Conservation (phyloP, 192 early-diverging fungal species). For the Coemansia sp. region DNA sequence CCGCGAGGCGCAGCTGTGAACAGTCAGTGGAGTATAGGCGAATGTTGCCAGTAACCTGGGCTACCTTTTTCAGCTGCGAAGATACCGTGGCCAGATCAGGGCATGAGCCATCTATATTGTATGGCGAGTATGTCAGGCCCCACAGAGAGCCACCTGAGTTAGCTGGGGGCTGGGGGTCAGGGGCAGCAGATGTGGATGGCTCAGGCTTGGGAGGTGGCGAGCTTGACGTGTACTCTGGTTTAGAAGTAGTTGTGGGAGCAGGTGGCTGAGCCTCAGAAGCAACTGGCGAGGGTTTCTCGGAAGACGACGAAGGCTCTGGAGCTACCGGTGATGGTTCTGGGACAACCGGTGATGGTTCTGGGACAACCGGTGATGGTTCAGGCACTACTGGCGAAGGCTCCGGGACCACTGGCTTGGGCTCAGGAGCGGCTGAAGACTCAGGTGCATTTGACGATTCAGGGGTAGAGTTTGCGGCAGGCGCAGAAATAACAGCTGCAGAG, state of each 20-base stretch:
- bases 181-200: background rate
- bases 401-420: constrained; percentile 2
- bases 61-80: constrained; percentile 31
- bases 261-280: background rate
- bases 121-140: constrained; percentile 49
- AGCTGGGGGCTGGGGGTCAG: constrained; percentile 2
- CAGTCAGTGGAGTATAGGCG: constrained; percentile 53
- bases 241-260: constrained; percentile 3
- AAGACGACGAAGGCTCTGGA: too few species aligned
- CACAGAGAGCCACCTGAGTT: constrained; percentile 22
- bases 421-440: background rate
- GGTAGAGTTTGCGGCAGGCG: background rate
- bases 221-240: background rate
- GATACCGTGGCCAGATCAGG: constrained; percentile 28
- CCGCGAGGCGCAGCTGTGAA: constrained; percentile 35
- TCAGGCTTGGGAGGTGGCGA: constrained; percentile 10
- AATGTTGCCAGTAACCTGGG: constrained; percentile 33
- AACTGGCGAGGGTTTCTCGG: background rate
- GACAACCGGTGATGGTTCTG: background rate
- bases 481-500: background rate
- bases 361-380: too few species aligned
- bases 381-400: too few species aligned
- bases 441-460: too few species aligned
- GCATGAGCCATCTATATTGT: constrained; percentile 50
- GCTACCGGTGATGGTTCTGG: background rate